Evolutionary conservation across 768 basidiomycete species (phyloP), one percentile per base, ranked within the genome.

Genomic region (Hysterangium stoloniferum): DNA sequence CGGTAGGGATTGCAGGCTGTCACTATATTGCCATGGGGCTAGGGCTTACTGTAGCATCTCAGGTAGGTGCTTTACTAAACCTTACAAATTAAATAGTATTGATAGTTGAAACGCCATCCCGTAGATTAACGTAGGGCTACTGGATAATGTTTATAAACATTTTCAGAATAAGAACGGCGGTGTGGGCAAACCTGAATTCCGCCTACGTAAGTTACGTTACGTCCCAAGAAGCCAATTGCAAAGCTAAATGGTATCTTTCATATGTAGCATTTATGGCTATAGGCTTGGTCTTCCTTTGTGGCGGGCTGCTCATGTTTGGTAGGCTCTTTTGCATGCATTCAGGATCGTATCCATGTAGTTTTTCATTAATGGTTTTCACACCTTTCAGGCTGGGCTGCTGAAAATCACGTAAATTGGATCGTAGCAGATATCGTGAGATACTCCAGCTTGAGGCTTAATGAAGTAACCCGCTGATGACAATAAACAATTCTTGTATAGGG

Each of bases 11-110:
- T 43, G 71, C 77, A 0, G 82, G 84, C 0, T 62, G 87, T 27
- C 71, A 88, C 58, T 92, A 87, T 56, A 68, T 89, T 51, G 75
- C 86, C 0, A 71, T 89, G 4, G 86, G 85, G 0, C n/a, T 84
- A 1, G 86, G 86, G 2, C 65, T 86, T 13, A 58, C 70, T 0
- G 55, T 66, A 2, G 73, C 76, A 0, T 76, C 80, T 1, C 71
- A 66, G 29, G 49, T 51, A 22, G 45, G 45, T 22, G n/a, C 13
- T 43, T n/a, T n/a, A n/a, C n/a, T n/a, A n/a, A n/a, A n/a, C n/a
- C n/a, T n/a, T n/a, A n/a, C n/a, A n/a, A 7, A 20, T 9, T 41
- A 8, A 34, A 17, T 31, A 12, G 24, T 20, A 4, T 19, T 8
- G 13, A 12, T n/a, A n/a, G n/a, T n/a, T n/a, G n/a, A n/a, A n/a